A percentile compares a stretch with the other conserved stretches of the same genome.
Evolutionary conservation across 805 yeast genomes (phyloP).

Genomic region (Crinitomyces ghanaensis): DNA sequence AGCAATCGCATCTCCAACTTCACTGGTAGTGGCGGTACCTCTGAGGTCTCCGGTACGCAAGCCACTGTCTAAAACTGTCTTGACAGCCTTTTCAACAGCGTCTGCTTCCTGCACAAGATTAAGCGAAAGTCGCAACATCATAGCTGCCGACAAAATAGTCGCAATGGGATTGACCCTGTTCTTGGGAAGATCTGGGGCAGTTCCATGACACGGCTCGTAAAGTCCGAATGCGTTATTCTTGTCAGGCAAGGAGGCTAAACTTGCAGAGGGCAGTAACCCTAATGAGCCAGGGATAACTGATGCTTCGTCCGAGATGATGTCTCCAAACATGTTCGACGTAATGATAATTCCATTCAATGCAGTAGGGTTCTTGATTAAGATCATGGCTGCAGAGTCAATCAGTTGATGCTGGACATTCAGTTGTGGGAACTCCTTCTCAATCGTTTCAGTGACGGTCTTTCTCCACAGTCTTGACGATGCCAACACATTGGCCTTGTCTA

Average conservation of each 20-base stretch:
- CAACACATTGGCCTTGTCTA: slow-evolving; percentile 94
- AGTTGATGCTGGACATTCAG: slow-evolving; percentile 82
- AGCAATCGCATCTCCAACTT: slow-evolving; percentile 92
- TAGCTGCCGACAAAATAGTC: slow-evolving; percentile 87
- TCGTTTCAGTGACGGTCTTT: slow-evolving; percentile 76
- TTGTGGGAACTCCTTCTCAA: slow-evolving; percentile 82
- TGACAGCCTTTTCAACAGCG: slow-evolving; percentile 82
- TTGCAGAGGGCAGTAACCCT: slow-evolving; percentile 92
- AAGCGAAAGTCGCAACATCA: slow-evolving; percentile 91
- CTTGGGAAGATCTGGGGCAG: slow-evolving; percentile 86
- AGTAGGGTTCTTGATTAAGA: slow-evolving; percentile 82
- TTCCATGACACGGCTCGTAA: slow-evolving; percentile 97
- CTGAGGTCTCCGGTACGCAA: slow-evolving; percentile 87
- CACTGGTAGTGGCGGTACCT: slow-evolving; percentile 71
- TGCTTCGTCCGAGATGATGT: slow-evolving; percentile 95
- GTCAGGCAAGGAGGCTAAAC: slow-evolving; percentile 94
- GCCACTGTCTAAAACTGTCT: slow-evolving; percentile 67
- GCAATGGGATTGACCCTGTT: slow-evolving; percentile 94
- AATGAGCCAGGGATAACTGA: slow-evolving; percentile 96
- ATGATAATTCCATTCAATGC: slow-evolving; percentile 85
- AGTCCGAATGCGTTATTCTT: slow-evolving; percentile 88
- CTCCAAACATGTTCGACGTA: slow-evolving; percentile 97
- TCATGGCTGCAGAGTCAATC: slow-evolving; percentile 99
- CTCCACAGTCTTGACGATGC: slow-evolving; percentile 97
- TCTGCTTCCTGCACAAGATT: slow-evolving; percentile 74